phyloP scores from a whole-genome alignment of 371 early-diverging fungal genomes.

The Lichtheimia ramosa region DNA sequence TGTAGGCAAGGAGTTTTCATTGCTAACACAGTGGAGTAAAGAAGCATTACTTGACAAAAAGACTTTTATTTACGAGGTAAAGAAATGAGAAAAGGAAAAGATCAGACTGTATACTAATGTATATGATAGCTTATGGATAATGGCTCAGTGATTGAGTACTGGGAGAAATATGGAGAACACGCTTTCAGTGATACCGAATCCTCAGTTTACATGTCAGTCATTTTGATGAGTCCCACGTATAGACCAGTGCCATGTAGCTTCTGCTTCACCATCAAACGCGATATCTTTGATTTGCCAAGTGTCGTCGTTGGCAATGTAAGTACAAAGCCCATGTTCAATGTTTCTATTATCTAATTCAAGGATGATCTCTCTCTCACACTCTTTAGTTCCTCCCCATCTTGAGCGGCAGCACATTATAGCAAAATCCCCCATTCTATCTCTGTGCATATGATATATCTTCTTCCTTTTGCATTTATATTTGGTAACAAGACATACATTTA shows the following conservation, averaged over 20 bases:
- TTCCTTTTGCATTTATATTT: background rate
- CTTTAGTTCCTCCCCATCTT: conserved; percentile 12
- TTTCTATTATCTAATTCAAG: background rate
- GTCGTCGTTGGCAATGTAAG: conserved; percentile 77
- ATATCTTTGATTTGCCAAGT: conserved; percentile 89
- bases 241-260: conserved; percentile 79
- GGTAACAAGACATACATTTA: background rate
- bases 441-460: background rate
- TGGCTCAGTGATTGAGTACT: conserved; percentile 85
- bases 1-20: conserved; percentile 90
- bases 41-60: conserved; percentile 72
- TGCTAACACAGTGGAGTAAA: conserved; percentile 84
- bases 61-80: conserved; percentile 79
- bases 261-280: conserved; percentile 90
- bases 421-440: background rate
- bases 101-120: background rate
- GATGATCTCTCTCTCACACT: background rate
- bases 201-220: conserved; percentile 77
- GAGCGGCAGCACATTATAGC: conserved; percentile 6
- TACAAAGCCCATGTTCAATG: background rate
- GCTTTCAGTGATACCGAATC: conserved; percentile 88
- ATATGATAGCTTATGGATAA: conserved; percentile 79
- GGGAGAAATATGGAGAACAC: conserved; percentile 88
- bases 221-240: conserved; percentile 64
- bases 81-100: background rate